Percentiles rank a stretch among this genome's conserved stretches.
phyloP scores from a whole-genome alignment of 306 rosid genomes.

The Hippophae rhamnoides region DNA sequence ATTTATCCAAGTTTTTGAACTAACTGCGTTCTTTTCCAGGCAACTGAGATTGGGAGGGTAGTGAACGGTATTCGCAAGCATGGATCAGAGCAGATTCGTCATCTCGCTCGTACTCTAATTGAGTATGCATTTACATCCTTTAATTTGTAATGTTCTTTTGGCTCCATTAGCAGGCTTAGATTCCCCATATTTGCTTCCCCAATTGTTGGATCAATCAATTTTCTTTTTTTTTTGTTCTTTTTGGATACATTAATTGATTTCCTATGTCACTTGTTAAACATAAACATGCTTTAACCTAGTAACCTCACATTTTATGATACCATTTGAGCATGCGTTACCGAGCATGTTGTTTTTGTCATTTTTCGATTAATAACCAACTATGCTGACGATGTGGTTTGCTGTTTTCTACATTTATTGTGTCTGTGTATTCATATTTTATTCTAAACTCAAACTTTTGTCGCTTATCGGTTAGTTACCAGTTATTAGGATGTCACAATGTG shows the following conservation, averaged over 20 bases:
- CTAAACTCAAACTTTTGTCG: too few species aligned
- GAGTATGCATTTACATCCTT: slow-evolving; percentile 33
- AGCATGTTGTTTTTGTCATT: not conserved
- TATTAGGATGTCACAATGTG: too few species aligned
- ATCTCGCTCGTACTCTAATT: slow-evolving; percentile 56
- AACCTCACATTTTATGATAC: not conserved
- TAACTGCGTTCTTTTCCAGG: slow-evolving; percentile 34
- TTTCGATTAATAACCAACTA: not conserved
- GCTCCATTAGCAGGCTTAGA: slow-evolving; percentile 10
- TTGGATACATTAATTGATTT: slow-evolving; percentile 2
- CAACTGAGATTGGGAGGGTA: slow-evolving; percentile 85
- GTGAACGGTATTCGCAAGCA: slow-evolving; percentile 66
- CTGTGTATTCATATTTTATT: not conserved
- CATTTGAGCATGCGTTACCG: not conserved
- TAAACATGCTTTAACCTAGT: not conserved
- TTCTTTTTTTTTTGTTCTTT: not conserved
- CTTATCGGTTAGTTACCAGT: too few species aligned
- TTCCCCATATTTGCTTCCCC: not conserved
- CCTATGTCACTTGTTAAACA: not conserved
- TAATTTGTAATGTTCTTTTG: slow-evolving; percentile 1
- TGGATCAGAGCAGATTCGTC: slow-evolving; percentile 43
- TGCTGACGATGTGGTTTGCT: not conserved
- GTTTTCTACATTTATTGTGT: not conserved
- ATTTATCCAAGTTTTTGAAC: slow-evolving; percentile 4
- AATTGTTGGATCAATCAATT: not conserved